Evolutionary conservation across 345 rosid species (phyloP), one percentile per base, ranked within the genome.

Genomic region (Ceriops zippeliana): DNA sequence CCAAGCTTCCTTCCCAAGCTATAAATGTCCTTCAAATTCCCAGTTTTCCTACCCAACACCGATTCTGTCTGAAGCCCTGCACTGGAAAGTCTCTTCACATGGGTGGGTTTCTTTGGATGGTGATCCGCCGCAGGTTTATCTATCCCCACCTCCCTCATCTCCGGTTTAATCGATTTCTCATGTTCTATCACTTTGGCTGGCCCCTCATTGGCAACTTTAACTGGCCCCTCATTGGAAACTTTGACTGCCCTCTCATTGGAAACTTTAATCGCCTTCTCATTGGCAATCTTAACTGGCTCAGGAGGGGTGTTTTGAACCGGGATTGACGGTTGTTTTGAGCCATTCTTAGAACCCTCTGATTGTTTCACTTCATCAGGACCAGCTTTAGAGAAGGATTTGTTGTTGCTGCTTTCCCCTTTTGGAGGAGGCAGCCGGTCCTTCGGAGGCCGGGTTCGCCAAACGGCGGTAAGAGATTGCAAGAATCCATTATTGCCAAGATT

Each of bases 1-100:
- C 98, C 98, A 67, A 93, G 71, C 82, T 91, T 93, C 74, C 91
- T 82, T 24, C 98, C 97, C 65, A 93, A 86, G 76, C 83, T 87
- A 58, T 81, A 93, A 4, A 84, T 65, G 35, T 93, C 98, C 77
- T 89, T 91, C 63, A 93, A 56, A 66, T 91, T 91, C 67, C 80
- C 95, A 9, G 98, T 88, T 71, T 88, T 89, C 52, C 91, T 88
- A 49, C 95, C 95, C 6, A 93, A 68, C 2, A 93, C 95, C 0
- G 98, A 89, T 0, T 86, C 96, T 22, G 74, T 72, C 71, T 88
- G 90, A 38, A 91, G 74, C 20, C 88, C 96, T 0, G 80, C 82
- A 70, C 96, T 87, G 0, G 92, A 73, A 58, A 81, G 63, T 63
- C 90, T 80, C 81, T 91, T 93, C 72, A 86, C 69, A 6, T 84